These are phyloP conservation scores for Mycogone perniciosa DNA, from an alignment of 2,329 filamentous ascomycete species.

Conservation along the genomic window DNA sequence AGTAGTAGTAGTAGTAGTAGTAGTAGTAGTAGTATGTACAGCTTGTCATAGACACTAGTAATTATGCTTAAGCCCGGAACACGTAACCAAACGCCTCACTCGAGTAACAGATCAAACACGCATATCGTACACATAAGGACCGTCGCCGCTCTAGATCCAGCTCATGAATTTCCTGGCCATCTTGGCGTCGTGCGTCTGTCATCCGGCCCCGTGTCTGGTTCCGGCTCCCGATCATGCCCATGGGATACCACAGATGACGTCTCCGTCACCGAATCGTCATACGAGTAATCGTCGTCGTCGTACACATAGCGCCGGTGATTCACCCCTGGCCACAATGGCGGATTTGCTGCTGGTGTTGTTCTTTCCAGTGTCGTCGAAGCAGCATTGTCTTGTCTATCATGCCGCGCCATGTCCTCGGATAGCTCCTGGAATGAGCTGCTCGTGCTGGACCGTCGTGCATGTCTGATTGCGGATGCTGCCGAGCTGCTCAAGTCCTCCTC, in stretches of 20 bases:
- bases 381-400: constrained; percentile 2
- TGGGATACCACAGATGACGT: constrained; percentile 23
- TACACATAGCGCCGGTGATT: constrained; percentile 23
- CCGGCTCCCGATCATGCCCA: constrained; percentile 22
- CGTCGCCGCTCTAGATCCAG: not conserved
- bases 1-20: too few relatives aligned
- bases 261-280: constrained; percentile 24
- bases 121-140: not conserved
- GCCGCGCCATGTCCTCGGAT: constrained; percentile 1
- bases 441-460: constrained; percentile 14
- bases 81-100: constrained; percentile 5
- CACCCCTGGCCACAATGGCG: constrained; percentile 40
- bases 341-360: constrained; percentile 27
- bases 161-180: constrained; percentile 13
- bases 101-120: constrained; percentile 5
- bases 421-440: constrained; percentile 17
- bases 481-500: constrained; percentile 25
- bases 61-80: too few relatives aligned
- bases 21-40: too few relatives aligned
- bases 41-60: too few relatives aligned
- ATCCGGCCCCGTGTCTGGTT: constrained; percentile 10
- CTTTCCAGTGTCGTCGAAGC: constrained; percentile 18
- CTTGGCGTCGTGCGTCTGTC: constrained; percentile 2
- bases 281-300: constrained; percentile 30
- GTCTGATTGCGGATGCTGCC: constrained; percentile 8